Evolutionary conservation across 148 eudicot genomes (phyloP), one percentile per base, ranked within the genome.

Genomic region (Simmondsia chinensis): DNA sequence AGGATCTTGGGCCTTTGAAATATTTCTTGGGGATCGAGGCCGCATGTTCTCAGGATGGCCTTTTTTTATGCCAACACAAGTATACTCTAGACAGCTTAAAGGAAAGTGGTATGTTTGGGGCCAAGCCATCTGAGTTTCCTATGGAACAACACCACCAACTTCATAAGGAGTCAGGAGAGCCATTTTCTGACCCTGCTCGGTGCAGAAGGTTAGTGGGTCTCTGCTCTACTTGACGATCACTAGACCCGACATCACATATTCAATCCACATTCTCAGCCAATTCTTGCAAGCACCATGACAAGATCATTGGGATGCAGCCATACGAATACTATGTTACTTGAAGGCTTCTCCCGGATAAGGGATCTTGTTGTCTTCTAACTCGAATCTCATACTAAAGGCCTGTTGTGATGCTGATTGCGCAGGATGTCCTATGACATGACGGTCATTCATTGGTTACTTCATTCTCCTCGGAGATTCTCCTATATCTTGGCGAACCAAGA

Each of bases 381-480:
- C 10, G 7, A 2, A 24, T 12, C 11, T 20, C 0, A 4, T 9
- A 4, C 39, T 33, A 0, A 10, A 0, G 0, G 39, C 52, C 1
- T 18, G 20, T 6, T 48, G 39, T 32, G 52, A 32, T 10, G 8
- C 6, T 10, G 39, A 48, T 12, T 48, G 52, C 38, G 39, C 21
- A 0, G 12, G 5, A 1, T 34, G 53, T 14, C 13, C 38, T 6
- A 13, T 32, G 2, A 8, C 37, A 11, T 2, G 39, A 1, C 7
- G 6, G 6, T 46, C 50, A 0, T 18, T 17, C 9, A 24, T 23
- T 4, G 50, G 35, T 0, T 46, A 5, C 7, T 48, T 21, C n/a
- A 2, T 48, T 6, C 1, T 12, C 0, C 15, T 48, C 5, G 39
- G 39, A 1, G 6, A 22, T 1, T 48, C 39, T 11, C 39, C 52